Percentiles rank a stretch among this genome's conserved stretches.
Conservation (phyloP, 805 yeast species). For the Pichia kluyveri region DNA sequence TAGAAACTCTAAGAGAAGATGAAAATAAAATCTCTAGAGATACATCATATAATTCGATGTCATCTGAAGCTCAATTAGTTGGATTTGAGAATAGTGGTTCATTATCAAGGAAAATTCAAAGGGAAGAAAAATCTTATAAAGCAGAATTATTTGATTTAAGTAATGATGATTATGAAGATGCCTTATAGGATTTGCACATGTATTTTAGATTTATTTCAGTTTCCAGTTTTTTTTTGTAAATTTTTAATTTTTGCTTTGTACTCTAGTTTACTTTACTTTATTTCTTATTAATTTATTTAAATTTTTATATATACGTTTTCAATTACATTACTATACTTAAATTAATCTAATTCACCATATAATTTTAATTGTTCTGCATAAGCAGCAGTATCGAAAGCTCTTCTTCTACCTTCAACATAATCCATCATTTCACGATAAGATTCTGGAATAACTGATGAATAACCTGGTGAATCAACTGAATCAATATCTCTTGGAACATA, state of each 20-base stretch:
- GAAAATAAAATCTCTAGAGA: slow-evolving; percentile 4
- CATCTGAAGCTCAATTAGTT: slow-evolving; percentile 10
- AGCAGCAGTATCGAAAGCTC: slow-evolving; percentile 74
- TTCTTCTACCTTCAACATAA: slow-evolving; percentile 82
- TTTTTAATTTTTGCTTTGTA: too few relatives aligned
- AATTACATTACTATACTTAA: too few relatives aligned
- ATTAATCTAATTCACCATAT: slow-evolving; percentile 12
- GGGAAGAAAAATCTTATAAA: slow-evolving; percentile 6
- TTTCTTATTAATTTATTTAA: too few relatives aligned
- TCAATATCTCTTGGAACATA: slow-evolving; percentile 59
- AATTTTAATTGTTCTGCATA: slow-evolving; percentile 42
- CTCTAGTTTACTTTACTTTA: too few relatives aligned
- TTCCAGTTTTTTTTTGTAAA: too few relatives aligned
- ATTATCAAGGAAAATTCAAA: neutral
- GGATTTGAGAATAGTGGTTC: slow-evolving; percentile 9
- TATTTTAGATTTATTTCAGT: neutral
- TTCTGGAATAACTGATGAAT: slow-evolving; percentile 72
- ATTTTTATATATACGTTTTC: too few relatives aligned
- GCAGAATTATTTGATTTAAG: slow-evolving; percentile 5
- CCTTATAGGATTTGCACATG: neutral
- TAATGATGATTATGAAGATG: neutral
- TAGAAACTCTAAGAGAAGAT: slow-evolving; percentile 5
- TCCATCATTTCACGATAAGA: slow-evolving; percentile 89
- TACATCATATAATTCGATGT: slow-evolving; percentile 3
- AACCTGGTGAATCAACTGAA: slow-evolving; percentile 42